phyloP scores from a whole-genome alignment of 164 flowering plant genomes.

The Piper longum region DNA sequence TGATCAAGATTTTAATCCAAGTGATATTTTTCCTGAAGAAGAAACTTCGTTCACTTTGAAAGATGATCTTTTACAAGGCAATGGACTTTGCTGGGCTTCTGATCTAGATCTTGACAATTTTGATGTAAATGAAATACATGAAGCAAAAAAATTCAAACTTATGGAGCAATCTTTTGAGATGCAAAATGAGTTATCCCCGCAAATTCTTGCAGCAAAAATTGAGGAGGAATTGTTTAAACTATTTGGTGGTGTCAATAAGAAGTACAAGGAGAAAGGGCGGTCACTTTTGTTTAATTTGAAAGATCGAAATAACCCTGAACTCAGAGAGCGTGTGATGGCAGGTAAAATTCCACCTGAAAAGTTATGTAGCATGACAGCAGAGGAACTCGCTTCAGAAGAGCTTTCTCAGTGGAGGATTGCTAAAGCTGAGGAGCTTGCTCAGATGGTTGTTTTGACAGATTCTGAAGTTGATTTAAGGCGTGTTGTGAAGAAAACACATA shows the following conservation, averaged over 20 bases:
- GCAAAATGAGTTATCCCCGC: slow-evolving; percentile 19
- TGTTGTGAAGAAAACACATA: slow-evolving; percentile 89
- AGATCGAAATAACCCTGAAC: slow-evolving; percentile 84
- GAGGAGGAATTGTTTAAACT: slow-evolving; percentile 82
- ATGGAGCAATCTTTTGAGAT: slow-evolving; percentile 5
- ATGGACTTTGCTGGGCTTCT: slow-evolving; percentile 83
- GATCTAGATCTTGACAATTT: slow-evolving; percentile 28
- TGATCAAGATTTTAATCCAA: slow-evolving; percentile 31
- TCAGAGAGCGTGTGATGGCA: slow-evolving; percentile 77
- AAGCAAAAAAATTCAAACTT: slow-evolving; percentile 18
- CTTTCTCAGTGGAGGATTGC: slow-evolving; percentile 96
- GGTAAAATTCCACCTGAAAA: slow-evolving; percentile 81
- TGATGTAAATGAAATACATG: slow-evolving; percentile 16
- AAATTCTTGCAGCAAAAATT: slow-evolving; percentile 47
- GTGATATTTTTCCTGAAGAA: slow-evolving; percentile 34
- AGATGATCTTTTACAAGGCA: slow-evolving; percentile 89
- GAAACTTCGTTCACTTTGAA: slow-evolving; percentile 48
- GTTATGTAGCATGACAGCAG: slow-evolving; percentile 89
- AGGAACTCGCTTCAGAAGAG: slow-evolving; percentile 97
- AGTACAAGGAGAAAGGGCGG: slow-evolving; percentile 92
- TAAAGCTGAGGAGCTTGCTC: slow-evolving; percentile 89
- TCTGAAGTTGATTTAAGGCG: slow-evolving; percentile 77
- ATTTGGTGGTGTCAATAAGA: slow-evolving; percentile 95
- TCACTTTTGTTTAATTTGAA: slow-evolving; percentile 89
- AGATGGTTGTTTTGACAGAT: slow-evolving; percentile 91